phyloP scores from a whole-genome alignment of 2,329 filamentous ascomycete genomes.

The Sclerotinia subarctica region DNA sequence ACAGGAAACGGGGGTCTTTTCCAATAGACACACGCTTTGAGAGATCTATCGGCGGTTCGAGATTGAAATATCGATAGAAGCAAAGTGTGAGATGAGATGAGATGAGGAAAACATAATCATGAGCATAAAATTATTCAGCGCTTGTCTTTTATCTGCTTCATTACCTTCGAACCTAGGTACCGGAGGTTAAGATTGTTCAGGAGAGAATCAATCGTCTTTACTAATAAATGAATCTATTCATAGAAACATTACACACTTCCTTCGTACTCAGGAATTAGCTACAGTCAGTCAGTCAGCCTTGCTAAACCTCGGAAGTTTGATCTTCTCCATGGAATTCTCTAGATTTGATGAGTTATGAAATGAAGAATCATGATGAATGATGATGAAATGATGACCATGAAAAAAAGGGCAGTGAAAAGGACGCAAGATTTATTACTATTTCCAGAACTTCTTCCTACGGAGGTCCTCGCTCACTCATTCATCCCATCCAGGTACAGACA shows the following conservation, averaged over 20 bases:
- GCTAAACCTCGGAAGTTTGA: background rate
- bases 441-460: background rate
- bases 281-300: background rate
- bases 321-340: background rate
- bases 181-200: too few species aligned
- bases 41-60: background rate
- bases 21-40: background rate
- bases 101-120: background rate
- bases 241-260: background rate
- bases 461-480: background rate
- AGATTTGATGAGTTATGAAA: background rate
- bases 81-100: background rate
- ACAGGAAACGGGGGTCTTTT: background rate
- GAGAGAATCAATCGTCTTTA: too few species aligned
- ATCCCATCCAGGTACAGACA: background rate
- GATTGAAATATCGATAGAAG: background rate
- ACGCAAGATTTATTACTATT: background rate
- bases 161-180: too few species aligned
- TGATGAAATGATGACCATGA: background rate
- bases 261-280: background rate
- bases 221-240: background rate
- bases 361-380: background rate
- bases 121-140: background rate
- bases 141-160: too few species aligned
- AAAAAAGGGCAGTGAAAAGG: background rate